These are phyloP conservation scores for Mycotypha africana DNA, from an alignment of 371 early-diverging fungal genomes.

Conservation along the genomic window DNA sequence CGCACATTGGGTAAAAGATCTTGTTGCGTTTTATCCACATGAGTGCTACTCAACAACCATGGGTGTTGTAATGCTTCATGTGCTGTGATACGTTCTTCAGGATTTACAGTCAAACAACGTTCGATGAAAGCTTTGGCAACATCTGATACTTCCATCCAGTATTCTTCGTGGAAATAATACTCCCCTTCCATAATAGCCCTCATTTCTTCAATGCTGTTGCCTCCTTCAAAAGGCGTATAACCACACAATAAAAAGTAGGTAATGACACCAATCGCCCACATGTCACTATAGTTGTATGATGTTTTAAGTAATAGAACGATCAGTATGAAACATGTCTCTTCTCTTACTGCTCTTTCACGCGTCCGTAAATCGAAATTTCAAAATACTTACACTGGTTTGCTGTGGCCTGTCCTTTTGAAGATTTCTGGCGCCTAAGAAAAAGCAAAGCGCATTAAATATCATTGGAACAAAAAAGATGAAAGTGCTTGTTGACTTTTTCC, in stretches of 20 bases:
- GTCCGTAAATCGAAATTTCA: too few species aligned
- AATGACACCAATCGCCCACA: conserved; percentile 93
- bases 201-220: conserved; percentile 53
- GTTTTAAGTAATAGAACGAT: neutral
- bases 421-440: conserved; percentile 78
- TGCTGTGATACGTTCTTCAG: conserved; percentile 49
- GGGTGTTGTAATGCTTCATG: conserved; percentile 54
- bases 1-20: conserved; percentile 69
- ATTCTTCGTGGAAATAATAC: conserved; percentile 73
- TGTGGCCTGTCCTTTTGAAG: conserved; percentile 56
- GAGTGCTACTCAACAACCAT: conserved; percentile 46
- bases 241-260: conserved; percentile 86
- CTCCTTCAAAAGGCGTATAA: conserved; percentile 83
- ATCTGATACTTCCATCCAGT: conserved; percentile 53
- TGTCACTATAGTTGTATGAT: conserved; percentile 44
- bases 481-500: neutral
- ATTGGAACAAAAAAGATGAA: too few species aligned
- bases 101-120: conserved; percentile 35
- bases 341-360: too few species aligned
- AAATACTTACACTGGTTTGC: conserved; percentile 45
- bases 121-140: conserved; percentile 79
- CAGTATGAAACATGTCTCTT: neutral
- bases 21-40: conserved; percentile 8
- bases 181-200: conserved; percentile 65
- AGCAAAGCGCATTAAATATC: too few species aligned